Base-by-base conservation (phyloP, 2,329 filamentous ascomycete species). In the Diplocarpon mali region DNA sequence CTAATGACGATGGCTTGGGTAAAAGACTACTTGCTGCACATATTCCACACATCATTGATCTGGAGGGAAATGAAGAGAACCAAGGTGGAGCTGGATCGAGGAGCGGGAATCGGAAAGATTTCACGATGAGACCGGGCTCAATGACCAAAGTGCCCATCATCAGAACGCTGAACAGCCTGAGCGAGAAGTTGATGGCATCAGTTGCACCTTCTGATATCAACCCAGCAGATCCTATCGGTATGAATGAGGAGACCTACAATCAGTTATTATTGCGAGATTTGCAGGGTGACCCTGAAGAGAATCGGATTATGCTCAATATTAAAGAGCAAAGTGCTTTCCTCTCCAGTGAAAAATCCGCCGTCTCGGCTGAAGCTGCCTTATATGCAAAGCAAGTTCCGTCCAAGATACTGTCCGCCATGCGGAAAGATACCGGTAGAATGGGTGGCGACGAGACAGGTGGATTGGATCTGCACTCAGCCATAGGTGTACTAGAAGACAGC, bases 21-120 rank as follows among this genome's bases (percentile, higher is more conserved):
- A 73, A 68, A 57, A 72, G 70, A 52, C 69, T 77, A 38, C 67
- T 75, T 52, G 68, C 80, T 3, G 69, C 80, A 29, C 75, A 82
- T 45, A 78, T 98, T 15, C 89, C 92, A 1, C 80, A 89, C 56
- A 89, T 93, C 52, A 89, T 98, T 55, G 85, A 98, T 61, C 66
- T 98, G 20, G 86, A 90, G 60, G 92, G 83, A 27, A 98, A 98
- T 59, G 92, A 96, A 65, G 85, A 92, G 62, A 90, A 98, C 58
- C 81, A 94, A 63, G 93, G 88, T 55, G 85, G 89, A 42, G 77
- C 82, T 55, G 85, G 89, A 42, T 77, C 82, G 58, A 81, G 75
- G 57, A 67, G 73, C 49, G 92, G 92, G 40, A 96, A 98, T 62
- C 74, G 83, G 42, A 87, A 90, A 44, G 88, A 96, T 60, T 68